These are phyloP conservation scores for Penicillium turbatum DNA, from an alignment of 495 filamentous ascomycete genomes.

Conservation along the genomic window DNA sequence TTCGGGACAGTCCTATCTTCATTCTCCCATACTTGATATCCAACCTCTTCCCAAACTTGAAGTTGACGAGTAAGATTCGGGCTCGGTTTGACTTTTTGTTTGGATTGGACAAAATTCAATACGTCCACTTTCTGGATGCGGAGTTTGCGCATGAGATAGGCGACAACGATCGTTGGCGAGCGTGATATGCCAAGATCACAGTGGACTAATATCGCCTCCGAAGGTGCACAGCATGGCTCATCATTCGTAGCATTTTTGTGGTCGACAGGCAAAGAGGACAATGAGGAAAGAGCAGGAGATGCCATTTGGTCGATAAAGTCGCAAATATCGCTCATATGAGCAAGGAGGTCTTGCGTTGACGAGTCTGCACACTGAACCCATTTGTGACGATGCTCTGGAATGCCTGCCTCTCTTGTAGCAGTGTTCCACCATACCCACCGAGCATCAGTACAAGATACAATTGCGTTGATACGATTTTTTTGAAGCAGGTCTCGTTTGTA, in stretches of 20 bases:
- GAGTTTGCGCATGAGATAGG: constrained; percentile 17
- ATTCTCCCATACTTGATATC: not conserved
- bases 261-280: constrained; percentile 15
- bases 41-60: constrained; percentile 23
- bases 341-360: constrained; percentile 33
- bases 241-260: constrained; percentile 12
- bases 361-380: constrained; percentile 34
- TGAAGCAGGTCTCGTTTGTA: constrained; percentile 25
- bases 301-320: constrained; percentile 39
- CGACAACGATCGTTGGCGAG: constrained; percentile 19
- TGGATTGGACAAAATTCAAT: constrained; percentile 19
- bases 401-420: constrained; percentile 24
- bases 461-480: constrained; percentile 31
- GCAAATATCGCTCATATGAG: constrained; percentile 30
- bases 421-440: constrained; percentile 24
- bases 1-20: not conserved
- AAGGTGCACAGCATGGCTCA: constrained; percentile 4
- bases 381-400: constrained; percentile 30
- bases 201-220: constrained; percentile 31
- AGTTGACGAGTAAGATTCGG: constrained; percentile 28
- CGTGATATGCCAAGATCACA: constrained; percentile 36
- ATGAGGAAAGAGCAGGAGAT: constrained; percentile 17
- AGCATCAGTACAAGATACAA: constrained; percentile 31
- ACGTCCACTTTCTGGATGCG: constrained; percentile 6
- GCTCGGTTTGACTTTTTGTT: constrained; percentile 24